Evolutionary conservation across 768 basidiomycete species (phyloP), one percentile per base, ranked within the genome.

Genomic region (Lactarius evosmus): DNA sequence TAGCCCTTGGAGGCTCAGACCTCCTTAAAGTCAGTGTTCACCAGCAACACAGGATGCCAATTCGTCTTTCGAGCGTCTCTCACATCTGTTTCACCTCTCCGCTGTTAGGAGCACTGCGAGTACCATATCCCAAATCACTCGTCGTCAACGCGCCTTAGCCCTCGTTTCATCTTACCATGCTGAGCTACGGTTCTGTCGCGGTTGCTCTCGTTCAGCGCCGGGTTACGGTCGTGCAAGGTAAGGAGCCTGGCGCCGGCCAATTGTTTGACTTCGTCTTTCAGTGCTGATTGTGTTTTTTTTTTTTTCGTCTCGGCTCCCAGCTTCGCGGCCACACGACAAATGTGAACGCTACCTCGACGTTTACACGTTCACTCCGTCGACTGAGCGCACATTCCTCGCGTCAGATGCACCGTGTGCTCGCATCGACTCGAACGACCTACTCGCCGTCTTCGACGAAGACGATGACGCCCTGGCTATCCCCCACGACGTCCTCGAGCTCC

Each of bases 211-310:
- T 89, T 52, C 83, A 85, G 67, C 83, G 82, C 69, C 83, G 85
- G 71, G 83, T 90, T 36, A 83, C 82, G 78, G 72, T 90, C 65
- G 84, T 89, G 29, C 84, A 86, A 83, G 83, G 88, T 86, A 69
- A 61, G 73, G 61, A 30, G n/a, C 46, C n/a, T n/a, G n/a, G n/a
- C n/a, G n/a, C n/a, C 1, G 7, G 30, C 36, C 51, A 19, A 19
- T 36, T 25, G 55, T 44, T 46, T 5, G n/a, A 11, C n/a, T 51
- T 40, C 51, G 27, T 33, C 38, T 50, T 17, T 9, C 27, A 22
- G 19, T 59, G 7, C 36, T 51, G 4, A 64, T 30, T n/a, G n/a
- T n/a, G 7, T 16, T 25, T 16, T 8, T 44, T 19, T 36, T 17
- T 32, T 6, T 12, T 46, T 33, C 30, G 12, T n/a, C 34, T 19